Evolutionary conservation across 108 stramenopile species (phyloP), one percentile per base, ranked within the genome.

Genomic region (Nitzschia palea): DNA sequence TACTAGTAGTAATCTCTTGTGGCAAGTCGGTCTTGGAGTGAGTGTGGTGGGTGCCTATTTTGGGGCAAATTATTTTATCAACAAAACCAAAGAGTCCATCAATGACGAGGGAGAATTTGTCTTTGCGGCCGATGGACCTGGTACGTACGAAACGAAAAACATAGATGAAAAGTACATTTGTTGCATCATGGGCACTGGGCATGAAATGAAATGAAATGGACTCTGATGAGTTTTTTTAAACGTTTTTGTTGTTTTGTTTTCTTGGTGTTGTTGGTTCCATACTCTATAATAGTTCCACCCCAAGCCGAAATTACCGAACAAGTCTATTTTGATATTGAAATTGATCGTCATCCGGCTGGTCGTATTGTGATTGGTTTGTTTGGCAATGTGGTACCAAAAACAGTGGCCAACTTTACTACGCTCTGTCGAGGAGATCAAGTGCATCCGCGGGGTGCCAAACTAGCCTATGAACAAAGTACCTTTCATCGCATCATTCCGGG

Each of bases 401-500:
- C 97, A 8, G 91, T 65, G 4, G 58, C 84, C 53, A 98, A 98
- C 66, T 98, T 98, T 68, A 81, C 86, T 55, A 81, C 77, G 2
- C 68, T 96, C 20, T 93, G 90, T 50, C 71, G 63, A 15, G 90
- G 94, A 55, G 80, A 71, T 42, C 68, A 61, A 43, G 67, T 87
- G 28, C 76, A 86, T 45, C 85, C 87, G 2, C 66, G 74, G 40
- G 82, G 90, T 65, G 29, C 77, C 29, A 70, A 81, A 50, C 68
- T 75, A 9, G 60, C 81, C 28, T 98, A 93, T 78, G 68, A 87
- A 67, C 95, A 91, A 34, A 86, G 74, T 55, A 56, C 76, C 26
- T 97, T 98, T 70, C 98, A 98, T 77, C 78, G 98, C 30, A 85
- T 98, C 53, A 95, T 98, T 61, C 97, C 97, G 15, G 68, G 73